Base-by-base conservation (phyloP, 1,284 basidiomycete species). In the Exobasidium rhododendri region DNA sequence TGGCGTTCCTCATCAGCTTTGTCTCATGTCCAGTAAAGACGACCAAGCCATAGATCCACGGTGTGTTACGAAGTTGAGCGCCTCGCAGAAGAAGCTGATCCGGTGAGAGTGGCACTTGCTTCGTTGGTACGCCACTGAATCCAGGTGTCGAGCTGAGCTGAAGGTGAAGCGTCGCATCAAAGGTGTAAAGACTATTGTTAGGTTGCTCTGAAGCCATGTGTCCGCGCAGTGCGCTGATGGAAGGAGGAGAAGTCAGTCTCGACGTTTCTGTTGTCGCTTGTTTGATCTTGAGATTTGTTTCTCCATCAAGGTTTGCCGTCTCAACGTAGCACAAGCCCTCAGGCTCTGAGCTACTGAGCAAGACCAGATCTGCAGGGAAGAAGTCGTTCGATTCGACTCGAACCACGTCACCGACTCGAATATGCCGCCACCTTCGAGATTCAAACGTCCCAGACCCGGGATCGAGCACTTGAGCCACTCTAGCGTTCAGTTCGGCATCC, bases 221-320 rank as follows among this genome's bases (percentile, higher is more conserved):
- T 3, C 96, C 96, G 22, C 86, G 87, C 0, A 98, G 83, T 2
- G 86, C 81, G 5, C 85, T 85, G 26, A 92, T 88, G 2, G 88
- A 84, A 14, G 86, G 83, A 0, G 94, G 92, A 0, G 89, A 86
- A 10, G 88, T 92, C 46, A 97, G 83, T 11, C 84, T 75, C 0
- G 90, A 83, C 0, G 94, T 97, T 28, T 91, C 87, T 0, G 90
- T 84, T 17, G 89, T 89, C 0, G 91, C 91, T 82, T 98, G 94
- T 80, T 98, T 97, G 82, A 98, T 97, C 83, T 98, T 99, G 70
- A 98, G 84, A 77, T 98, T 98, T 4, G 96, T 99, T 83, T 98
- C 94, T 26, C 94, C 94, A 75, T 98, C 96, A 24, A 99, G 84
- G 80, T 99, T 98, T 32, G 91, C 90, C 0, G 94, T 98, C 81